These are phyloP conservation scores for Dactylella cylindrospora DNA, from an alignment of 2,329 filamentous ascomycete genomes.

Conservation along the genomic window DNA sequence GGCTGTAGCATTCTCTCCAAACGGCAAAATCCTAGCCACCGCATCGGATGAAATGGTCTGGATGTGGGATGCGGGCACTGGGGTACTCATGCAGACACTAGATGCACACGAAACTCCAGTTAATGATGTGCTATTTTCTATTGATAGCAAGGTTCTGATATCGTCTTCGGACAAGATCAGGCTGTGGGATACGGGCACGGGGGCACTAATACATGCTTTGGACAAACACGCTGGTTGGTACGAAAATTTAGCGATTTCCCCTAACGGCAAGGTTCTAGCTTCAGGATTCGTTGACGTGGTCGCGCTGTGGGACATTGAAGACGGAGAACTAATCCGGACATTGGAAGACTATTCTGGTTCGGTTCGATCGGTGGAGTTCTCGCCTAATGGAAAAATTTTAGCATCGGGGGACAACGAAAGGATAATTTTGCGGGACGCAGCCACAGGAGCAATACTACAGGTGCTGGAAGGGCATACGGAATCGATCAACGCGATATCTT, in stretches of 20 bases:
- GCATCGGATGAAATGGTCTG: constrained; percentile 48
- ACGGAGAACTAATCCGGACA: neutral
- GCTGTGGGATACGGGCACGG: constrained; percentile 50
- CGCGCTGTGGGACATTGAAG: constrained; percentile 8
- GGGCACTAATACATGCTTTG: constrained; percentile 52
- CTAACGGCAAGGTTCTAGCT: constrained; percentile 90
- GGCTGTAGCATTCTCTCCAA: neutral
- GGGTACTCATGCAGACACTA: too few relatives aligned
- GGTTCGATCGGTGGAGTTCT: constrained; percentile 10
- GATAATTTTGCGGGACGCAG: constrained; percentile 17
- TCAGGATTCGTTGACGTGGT: constrained; percentile 81
- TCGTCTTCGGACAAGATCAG: constrained; percentile 52
- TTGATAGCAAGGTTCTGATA: constrained; percentile 13
- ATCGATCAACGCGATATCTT: constrained; percentile 90
- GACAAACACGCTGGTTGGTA: constrained; percentile 1
- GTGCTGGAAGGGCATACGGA: neutral
- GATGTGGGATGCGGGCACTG: constrained; percentile 8
- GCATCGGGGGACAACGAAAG: constrained; percentile 8
- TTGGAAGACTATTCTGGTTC: neutral
- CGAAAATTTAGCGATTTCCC: constrained; percentile 53
- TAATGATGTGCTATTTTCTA: constrained; percentile 22
- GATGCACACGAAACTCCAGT: constrained; percentile 13
- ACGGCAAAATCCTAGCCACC: neutral
- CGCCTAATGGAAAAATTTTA: neutral
- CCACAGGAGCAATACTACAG: neutral